These are phyloP conservation scores for Rhizopogon parksii DNA, from an alignment of 1,284 basidiomycete genomes.

Conservation along the genomic window DNA sequence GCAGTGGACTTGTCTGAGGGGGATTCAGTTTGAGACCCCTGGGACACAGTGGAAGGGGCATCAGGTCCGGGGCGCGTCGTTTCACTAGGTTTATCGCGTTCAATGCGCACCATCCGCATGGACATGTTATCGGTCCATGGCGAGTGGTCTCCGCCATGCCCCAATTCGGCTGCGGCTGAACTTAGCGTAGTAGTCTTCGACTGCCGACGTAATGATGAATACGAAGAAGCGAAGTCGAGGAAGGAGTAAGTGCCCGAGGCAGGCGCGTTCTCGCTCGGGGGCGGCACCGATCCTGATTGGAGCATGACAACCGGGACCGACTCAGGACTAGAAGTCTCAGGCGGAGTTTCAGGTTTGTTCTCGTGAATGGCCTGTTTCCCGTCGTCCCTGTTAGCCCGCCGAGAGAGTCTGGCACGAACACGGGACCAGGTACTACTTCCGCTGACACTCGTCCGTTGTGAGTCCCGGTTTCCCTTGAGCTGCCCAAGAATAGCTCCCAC, in stretches of 20 bases:
- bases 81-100: constrained; percentile 13
- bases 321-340: constrained; percentile 21
- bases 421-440: constrained; percentile 28
- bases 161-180: constrained; percentile 23
- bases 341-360: constrained; percentile 16
- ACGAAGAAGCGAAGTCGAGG: constrained; percentile 50
- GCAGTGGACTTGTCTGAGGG: constrained; percentile 23
- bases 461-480: constrained; percentile 16
- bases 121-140: constrained; percentile 16
- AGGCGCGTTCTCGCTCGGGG: constrained; percentile 25
- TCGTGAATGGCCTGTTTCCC: constrained; percentile 16
- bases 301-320: constrained; percentile 30
- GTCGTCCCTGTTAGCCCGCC: constrained; percentile 25
- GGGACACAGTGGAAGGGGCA: constrained; percentile 28
- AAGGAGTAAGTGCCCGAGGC: constrained; percentile 42
- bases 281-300: constrained; percentile 17
- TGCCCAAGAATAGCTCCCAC: constrained; percentile 28
- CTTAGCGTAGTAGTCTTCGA: constrained; percentile 29
- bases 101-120: constrained; percentile 11
- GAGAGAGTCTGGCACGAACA: constrained; percentile 26
- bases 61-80: constrained; percentile 19
- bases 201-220: constrained; percentile 33
- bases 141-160: constrained; percentile 14
- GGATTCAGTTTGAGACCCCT: constrained; percentile 17
- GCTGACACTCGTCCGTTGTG: constrained; percentile 23